phyloP scores from a whole-genome alignment of 495 filamentous ascomycete species.

The Pseudevernia furfuracea region DNA sequence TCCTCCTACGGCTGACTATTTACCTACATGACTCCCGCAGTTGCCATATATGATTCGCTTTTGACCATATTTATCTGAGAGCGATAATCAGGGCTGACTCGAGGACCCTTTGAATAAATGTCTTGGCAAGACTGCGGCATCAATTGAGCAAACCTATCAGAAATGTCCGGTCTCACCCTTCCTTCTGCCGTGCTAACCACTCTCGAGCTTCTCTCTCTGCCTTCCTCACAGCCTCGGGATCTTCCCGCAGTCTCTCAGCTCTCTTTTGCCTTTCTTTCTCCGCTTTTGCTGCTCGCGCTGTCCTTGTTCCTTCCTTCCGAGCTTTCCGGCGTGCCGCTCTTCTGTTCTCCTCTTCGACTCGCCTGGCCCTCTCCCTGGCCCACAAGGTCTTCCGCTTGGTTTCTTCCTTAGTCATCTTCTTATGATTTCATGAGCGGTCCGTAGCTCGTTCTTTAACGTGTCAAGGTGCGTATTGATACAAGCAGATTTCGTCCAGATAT shows the following conservation, averaged over 20 bases:
- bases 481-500: not conserved
- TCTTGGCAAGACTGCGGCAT: too few relatives aligned
- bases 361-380: not conserved
- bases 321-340: not conserved
- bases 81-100: too few relatives aligned
- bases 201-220: not conserved
- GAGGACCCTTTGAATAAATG: too few relatives aligned
- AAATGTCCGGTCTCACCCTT: not conserved
- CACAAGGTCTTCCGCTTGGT: not conserved
- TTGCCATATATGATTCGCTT: too few relatives aligned
- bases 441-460: not conserved
- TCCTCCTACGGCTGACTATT: too few relatives aligned
- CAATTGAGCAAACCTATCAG: too few relatives aligned
- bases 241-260: not conserved
- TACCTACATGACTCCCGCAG: too few relatives aligned
- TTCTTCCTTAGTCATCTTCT: not conserved
- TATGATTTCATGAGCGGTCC: not conserved
- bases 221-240: not conserved
- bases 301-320: not conserved
- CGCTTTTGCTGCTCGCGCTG: not conserved
- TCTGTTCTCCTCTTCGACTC: not conserved
- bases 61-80: too few relatives aligned
- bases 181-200: not conserved
- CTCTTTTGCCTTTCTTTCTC: not conserved
- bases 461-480: not conserved